Conservation (phyloP, 2,329 filamentous ascomycete genomes). For the Orbilia brochopaga region DNA sequence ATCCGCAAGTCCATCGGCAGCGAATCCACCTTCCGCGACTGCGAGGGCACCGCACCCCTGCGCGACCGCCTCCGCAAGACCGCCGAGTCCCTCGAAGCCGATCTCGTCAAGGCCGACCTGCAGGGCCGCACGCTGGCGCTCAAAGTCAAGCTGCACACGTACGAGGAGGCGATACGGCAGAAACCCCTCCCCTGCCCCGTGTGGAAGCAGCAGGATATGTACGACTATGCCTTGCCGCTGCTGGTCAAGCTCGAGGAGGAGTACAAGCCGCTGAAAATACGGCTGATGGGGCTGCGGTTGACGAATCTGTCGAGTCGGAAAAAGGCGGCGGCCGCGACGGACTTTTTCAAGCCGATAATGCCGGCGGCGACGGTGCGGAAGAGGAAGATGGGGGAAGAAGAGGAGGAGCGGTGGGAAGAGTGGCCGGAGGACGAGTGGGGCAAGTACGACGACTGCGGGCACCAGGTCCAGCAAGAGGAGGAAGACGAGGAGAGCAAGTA, state of each 20-base stretch:
- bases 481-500: conserved; percentile 62
- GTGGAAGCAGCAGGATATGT: conserved; percentile 77
- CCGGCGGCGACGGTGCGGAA: conserved; percentile 56
- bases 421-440: conserved; percentile 71
- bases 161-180: conserved; percentile 87
- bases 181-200: conserved; percentile 75
- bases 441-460: conserved; percentile 50
- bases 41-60: conserved; percentile 71
- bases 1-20: conserved; percentile 94
- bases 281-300: conserved; percentile 86
- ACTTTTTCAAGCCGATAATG: conserved; percentile 62
- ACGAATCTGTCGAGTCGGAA: conserved; percentile 87
- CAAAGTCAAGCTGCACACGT: conserved; percentile 93
- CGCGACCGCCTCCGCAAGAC: conserved; percentile 78
- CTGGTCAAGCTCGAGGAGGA: conserved; percentile 69
- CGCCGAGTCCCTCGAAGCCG: conserved; percentile 84
- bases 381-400: conserved; percentile 59
- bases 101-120: conserved; percentile 77
- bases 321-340: conserved; percentile 80
- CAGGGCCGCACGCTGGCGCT: conserved; percentile 90
- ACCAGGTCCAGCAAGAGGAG: conserved; percentile 59
- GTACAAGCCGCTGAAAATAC: conserved; percentile 64
- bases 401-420: conserved; percentile 67
- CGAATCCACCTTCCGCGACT: conserved; percentile 86
- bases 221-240: conserved; percentile 80